Evolutionary conservation across 2,329 filamentous ascomycete genomes (phyloP), one percentile per base, ranked within the genome.

Genomic region (Aspergillus glaucus): DNA sequence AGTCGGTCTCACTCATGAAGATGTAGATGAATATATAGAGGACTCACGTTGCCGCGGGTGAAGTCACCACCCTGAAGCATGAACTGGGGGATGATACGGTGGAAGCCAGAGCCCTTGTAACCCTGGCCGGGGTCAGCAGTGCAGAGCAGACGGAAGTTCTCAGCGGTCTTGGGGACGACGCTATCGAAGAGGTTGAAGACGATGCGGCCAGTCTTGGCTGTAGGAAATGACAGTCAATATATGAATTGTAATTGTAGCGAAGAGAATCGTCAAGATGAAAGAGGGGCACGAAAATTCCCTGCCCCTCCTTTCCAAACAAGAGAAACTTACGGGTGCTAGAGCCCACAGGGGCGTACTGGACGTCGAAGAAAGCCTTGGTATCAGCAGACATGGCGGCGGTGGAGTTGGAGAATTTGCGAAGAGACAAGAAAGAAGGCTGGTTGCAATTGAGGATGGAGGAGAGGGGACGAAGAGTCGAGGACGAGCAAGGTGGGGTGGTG

Each of bases 21-120:
- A 12, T 12, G 9, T 12, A 28, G 10, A 28, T 22, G 8, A 15
- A 39, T 9, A 17, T n/a, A 26, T 6, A 10, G 19, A 36, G 40
- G 49, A 75, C 87, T 72, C 79, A 95, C 90, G 75, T 94, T 93
- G 68, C 84, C 83, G 68, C 87, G 87, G 75, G 89, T 94, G 79
- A 94, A 94, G 81, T 95, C 89, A 81, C 89, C 89, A 71, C 89
- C 90, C 81, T 95, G 90, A 63, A 95, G 85, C 90, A 95, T 95
- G 81, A 95, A 95, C 50, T 88, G 73, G 62, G 87, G 87, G 74
- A 95, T 95, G 74, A 95, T 85, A 64, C 90, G 88, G 82, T 95
- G 89, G 85, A 95, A 95, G 60, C 80, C 79, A 62, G 88, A 93
- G 68, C 82, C 83, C 71, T 81, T 73, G 80, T 94, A 95, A 62